A percentile compares a stretch with the other conserved stretches of the same genome.
Evolutionary conservation across 192 early-diverging fungal genomes (phyloP).

Genomic region (Funneliformis geosporum): DNA sequence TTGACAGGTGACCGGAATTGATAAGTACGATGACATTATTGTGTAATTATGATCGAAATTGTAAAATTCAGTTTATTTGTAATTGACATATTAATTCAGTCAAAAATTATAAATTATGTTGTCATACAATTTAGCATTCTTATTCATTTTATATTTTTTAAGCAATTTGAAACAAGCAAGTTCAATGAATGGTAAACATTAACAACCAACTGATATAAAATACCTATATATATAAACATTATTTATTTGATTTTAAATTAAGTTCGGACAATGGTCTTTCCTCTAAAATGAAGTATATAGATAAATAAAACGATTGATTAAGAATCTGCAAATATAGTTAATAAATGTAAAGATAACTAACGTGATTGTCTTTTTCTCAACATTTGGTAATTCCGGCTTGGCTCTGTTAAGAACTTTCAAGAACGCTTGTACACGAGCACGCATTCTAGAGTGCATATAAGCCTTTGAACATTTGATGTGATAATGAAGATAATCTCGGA

Average conservation of each 20-base stretch:
- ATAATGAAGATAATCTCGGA: conserved; percentile 98
- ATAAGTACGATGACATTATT: too few relatives aligned
- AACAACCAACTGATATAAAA: too few relatives aligned
- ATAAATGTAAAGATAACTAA: not conserved
- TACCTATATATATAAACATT: too few relatives aligned
- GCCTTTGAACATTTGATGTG: conserved; percentile 99
- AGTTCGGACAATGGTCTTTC: not conserved
- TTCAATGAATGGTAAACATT: too few relatives aligned
- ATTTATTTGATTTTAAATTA: not conserved
- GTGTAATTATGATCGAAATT: too few relatives aligned
- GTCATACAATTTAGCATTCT: too few relatives aligned
- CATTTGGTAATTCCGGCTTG: conserved; percentile 82
- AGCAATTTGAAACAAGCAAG: too few relatives aligned
- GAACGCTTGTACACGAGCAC: conserved; percentile 91
- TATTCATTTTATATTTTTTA: too few relatives aligned
- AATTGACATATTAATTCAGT: too few relatives aligned
- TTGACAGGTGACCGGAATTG: too few relatives aligned
- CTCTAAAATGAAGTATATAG: not conserved
- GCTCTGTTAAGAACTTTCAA: conserved; percentile 98
- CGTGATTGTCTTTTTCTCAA: conserved; percentile 75
- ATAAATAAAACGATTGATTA: not conserved
- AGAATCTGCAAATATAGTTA: not conserved
- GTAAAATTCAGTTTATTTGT: too few relatives aligned
- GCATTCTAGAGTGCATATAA: conserved; percentile 98
- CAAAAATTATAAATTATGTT: too few relatives aligned